Evolutionary conservation across 1,284 basidiomycete genomes (phyloP), one percentile per base, ranked within the genome.

Genomic region (Peniophora sp.): DNA sequence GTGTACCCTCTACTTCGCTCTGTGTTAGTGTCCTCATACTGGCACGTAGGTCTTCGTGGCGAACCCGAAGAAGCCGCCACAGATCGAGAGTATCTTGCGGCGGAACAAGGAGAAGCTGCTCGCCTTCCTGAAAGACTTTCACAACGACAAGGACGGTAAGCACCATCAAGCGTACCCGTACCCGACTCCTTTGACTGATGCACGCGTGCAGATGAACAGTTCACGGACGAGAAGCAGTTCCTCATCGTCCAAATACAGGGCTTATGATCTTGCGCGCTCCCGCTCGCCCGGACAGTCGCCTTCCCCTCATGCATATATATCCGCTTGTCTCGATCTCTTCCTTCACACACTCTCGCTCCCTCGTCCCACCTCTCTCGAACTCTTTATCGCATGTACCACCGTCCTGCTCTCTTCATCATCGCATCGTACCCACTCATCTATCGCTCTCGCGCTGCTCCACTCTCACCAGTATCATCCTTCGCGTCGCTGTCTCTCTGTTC

Each of bases 181-280:
- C 12, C 14, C n/a, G 6, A 35, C 24, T 3, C 11, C 20, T 5
- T 42, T 37, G 48, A 1, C 47, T 52, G 24, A 44, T 43, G 6
- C 22, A 37, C 17, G 43, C 32, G 22, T 20, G 22, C 58, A 91
- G 92, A 97, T 64, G 93, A 97, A 62, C 94, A 97, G 72, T 97
- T 96, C 69, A 94, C 84, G 59, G 94, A 97, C 68, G 94, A 97
- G 79, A 97, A 97, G 65, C 90, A 94, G 60, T 97, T 97, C 74
- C 77, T 97, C 58, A 92, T 97, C 58, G 84, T 83, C 34, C 94
- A 97, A 68, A 96, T 91, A 55, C 83, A 90, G 68, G 75, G 72
- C 54, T 76, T 90, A 50, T 90, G 70, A 79, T 51, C 47, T 14
- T 36, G 22, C 34, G 18, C 22, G 32, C 23, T 36, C 32, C 36